Evolutionary conservation across 2,329 filamentous ascomycete genomes (phyloP).

Genomic region (Diaporthe vaccinii): DNA sequence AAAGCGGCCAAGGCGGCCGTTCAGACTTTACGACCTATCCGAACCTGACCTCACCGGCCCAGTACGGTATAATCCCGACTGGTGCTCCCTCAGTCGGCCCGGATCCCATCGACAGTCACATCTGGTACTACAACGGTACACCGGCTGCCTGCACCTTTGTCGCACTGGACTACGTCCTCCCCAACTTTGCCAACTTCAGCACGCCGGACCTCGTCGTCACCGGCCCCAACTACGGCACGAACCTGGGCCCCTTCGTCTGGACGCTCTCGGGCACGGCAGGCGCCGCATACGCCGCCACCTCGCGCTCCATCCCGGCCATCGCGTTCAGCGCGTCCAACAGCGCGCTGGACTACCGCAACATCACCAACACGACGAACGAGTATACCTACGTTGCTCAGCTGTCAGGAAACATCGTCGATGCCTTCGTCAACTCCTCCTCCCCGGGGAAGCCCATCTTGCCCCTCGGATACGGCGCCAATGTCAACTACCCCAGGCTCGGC

Average conservation of each 20-base stretch:
- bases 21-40: constrained; percentile 57
- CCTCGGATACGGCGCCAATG: constrained; percentile 63
- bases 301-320: constrained; percentile 64
- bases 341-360: constrained; percentile 20
- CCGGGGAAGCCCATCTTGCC: constrained; percentile 55
- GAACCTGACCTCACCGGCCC: constrained; percentile 56
- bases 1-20: constrained; percentile 61
- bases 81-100: constrained; percentile 63
- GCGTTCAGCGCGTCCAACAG: constrained; percentile 61
- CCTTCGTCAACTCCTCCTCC: constrained; percentile 56
- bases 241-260: constrained; percentile 67
- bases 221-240: constrained; percentile 69
- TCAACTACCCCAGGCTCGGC: constrained; percentile 63
- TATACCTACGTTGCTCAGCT: constrained; percentile 59
- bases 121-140: constrained; percentile 74
- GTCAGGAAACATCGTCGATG: constrained; percentile 58
- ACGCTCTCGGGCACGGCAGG: constrained; percentile 65
- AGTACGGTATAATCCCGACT: constrained; percentile 59
- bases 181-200: constrained; percentile 60
- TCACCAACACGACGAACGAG: constrained; percentile 48
- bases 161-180: constrained; percentile 68
- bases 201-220: constrained; percentile 66
- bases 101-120: constrained; percentile 64
- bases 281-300: constrained; percentile 63
- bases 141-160: constrained; percentile 69